A percentile compares a stretch with the other conserved stretches of the same genome.
Evolutionary conservation across 2,329 filamentous ascomycete species (phyloP).

Genomic region (Torrubiellomyces zombiae): DNA sequence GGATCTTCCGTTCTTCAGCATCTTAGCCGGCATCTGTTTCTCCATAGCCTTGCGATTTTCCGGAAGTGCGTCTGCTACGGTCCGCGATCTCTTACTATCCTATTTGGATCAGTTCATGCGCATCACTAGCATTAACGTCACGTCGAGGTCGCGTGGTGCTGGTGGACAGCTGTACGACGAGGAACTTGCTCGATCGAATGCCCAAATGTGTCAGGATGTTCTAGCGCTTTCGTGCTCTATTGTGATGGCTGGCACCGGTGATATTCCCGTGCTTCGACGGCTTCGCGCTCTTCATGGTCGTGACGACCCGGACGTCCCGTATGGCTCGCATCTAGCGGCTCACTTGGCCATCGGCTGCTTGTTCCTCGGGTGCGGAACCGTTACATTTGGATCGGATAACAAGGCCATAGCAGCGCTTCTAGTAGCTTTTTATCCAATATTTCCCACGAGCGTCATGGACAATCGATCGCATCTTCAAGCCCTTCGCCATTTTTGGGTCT

Average conservation of each 20-base stretch:
- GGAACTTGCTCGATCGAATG: slow-evolving; percentile 65
- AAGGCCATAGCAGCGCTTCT: slow-evolving; percentile 73
- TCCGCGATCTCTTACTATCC: slow-evolving; percentile 65
- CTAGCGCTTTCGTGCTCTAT: slow-evolving; percentile 67
- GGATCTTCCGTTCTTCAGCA: slow-evolving; percentile 86
- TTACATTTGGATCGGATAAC: slow-evolving; percentile 80
- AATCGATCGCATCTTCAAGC: slow-evolving; percentile 92
- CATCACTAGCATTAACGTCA: slow-evolving; percentile 43
- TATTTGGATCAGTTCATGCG: slow-evolving; percentile 80
- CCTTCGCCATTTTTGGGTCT: slow-evolving; percentile 92
- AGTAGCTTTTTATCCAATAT: slow-evolving; percentile 85
- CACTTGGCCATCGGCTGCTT: slow-evolving; percentile 84
- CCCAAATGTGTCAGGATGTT: slow-evolving; percentile 81
- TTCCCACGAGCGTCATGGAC: slow-evolving; percentile 77
- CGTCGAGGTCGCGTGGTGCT: slow-evolving; percentile 12
- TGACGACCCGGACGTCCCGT: slow-evolving; percentile 67
- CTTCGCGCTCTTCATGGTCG: slow-evolving; percentile 78
- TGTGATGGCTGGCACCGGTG: slow-evolving; percentile 93
- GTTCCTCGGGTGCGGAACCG: slow-evolving; percentile 83
- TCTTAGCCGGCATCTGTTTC: slow-evolving; percentile 77
- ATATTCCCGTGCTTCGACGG: slow-evolving; percentile 68
- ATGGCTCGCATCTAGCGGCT: slow-evolving; percentile 83
- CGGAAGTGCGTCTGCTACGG: slow-evolving; percentile 51
- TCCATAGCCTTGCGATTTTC: slow-evolving; percentile 58
- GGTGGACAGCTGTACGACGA: slow-evolving; percentile 51